Evolutionary conservation across 805 yeast genomes (phyloP).

Genomic region (Zygosaccharomyces siamensis): DNA sequence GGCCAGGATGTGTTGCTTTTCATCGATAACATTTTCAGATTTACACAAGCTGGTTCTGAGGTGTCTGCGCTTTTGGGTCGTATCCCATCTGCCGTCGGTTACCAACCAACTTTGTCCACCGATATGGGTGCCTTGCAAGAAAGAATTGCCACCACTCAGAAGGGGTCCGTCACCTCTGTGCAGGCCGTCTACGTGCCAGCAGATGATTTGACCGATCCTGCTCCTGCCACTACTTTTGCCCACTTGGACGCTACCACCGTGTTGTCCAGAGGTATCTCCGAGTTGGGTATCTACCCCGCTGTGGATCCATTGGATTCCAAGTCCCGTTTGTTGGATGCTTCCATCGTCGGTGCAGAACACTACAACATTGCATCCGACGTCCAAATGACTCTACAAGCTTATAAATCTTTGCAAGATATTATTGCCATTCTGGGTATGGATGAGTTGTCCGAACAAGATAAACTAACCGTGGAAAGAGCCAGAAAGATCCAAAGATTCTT

Average conservation of each 20-base stretch:
- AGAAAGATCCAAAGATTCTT: conserved; percentile 99
- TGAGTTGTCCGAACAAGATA: conserved; percentile 97
- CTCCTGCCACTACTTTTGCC: conserved; percentile 99
- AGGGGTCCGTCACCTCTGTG: conserved; percentile 99
- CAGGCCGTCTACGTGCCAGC: conserved; percentile 99
- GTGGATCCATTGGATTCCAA: conserved; percentile 99
- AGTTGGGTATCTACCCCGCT: conserved; percentile 99
- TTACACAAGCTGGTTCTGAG: conserved; percentile 99
- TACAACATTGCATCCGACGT: conserved; percentile 91
- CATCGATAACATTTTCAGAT: conserved; percentile 99
- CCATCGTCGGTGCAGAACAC: conserved; percentile 98
- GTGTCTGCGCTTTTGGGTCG: conserved; percentile 99
- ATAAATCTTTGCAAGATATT: conserved; percentile 99
- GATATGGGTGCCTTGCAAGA: conserved; percentile 99
- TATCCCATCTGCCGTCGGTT: conserved; percentile 99
- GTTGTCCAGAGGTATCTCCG: conserved; percentile 99
- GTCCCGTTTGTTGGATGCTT: conserved; percentile 95
- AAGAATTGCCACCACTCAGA: conserved; percentile 98
- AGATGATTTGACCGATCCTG: conserved; percentile 99
- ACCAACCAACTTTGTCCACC: conserved; percentile 99
- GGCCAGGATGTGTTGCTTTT: conserved; percentile 99
- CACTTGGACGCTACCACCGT: conserved; percentile 99
- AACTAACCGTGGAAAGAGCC: conserved; percentile 99
- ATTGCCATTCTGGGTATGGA: conserved; percentile 99
- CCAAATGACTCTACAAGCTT: conserved; percentile 98